These are phyloP conservation scores for Elsinoe arachidis DNA, from an alignment of 2,329 filamentous ascomycete species.

Conservation along the genomic window DNA sequence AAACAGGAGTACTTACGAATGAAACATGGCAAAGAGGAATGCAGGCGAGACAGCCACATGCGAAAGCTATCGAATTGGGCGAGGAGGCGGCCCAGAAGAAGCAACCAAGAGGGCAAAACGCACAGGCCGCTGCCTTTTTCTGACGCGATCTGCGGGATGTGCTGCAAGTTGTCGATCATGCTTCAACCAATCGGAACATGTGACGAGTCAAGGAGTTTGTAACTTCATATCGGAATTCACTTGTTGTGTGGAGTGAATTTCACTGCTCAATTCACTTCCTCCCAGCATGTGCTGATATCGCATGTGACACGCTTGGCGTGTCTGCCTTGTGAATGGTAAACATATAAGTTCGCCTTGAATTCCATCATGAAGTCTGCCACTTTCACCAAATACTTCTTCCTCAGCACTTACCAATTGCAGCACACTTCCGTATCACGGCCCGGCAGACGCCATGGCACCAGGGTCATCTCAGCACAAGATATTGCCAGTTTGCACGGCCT, in stretches of 20 bases:
- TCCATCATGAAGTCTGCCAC: slow-evolving; percentile 2
- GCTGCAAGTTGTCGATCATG: slow-evolving; percentile 2
- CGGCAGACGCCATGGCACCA: background rate
- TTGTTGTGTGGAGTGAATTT: background rate
- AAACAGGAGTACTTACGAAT: background rate
- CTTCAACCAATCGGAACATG: slow-evolving; percentile 3
- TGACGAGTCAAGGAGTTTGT: background rate
- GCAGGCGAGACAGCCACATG: background rate
- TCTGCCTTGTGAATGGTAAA: background rate
- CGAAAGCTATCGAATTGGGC: slow-evolving; percentile 4
- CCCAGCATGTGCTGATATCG: background rate
- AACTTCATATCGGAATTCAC: background rate
- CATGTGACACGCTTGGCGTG: slow-evolving; percentile 7
- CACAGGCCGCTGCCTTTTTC: background rate
- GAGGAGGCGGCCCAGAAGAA: background rate
- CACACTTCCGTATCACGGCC: background rate
- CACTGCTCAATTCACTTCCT: background rate
- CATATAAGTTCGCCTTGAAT: background rate
- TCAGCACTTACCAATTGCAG: background rate
- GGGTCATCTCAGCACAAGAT: background rate
- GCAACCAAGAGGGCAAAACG: slow-evolving; percentile 1
- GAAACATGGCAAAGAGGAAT: slow-evolving; percentile 11
- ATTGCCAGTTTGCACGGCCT: slow-evolving; percentile 12
- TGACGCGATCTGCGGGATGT: background rate
- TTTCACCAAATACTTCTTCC: slow-evolving; percentile 12